These are phyloP conservation scores for Tolypocladium ophioglossoides DNA, from an alignment of 2,329 filamentous ascomycete genomes.

Conservation along the genomic window DNA sequence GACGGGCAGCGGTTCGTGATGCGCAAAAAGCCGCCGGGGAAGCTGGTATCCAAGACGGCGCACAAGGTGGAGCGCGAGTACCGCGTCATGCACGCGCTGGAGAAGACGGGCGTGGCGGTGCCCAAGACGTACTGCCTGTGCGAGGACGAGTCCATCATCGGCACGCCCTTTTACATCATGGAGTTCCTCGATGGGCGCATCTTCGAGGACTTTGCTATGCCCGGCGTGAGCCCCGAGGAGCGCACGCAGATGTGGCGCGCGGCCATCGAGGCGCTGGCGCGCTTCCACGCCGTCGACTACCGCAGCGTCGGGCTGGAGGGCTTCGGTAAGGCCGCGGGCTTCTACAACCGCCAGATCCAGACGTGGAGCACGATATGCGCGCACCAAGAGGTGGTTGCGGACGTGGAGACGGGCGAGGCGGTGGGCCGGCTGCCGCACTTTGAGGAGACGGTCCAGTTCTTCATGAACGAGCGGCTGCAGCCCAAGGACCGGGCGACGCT, in stretches of 20 bases:
- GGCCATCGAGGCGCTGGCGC: constrained; percentile 72
- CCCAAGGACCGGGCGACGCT: constrained; percentile 69
- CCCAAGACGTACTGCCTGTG: constrained; percentile 78
- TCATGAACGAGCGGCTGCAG: constrained; percentile 56
- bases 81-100: constrained; percentile 76
- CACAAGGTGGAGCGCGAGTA: constrained; percentile 97
- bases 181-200: constrained; percentile 89
- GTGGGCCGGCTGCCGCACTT: constrained; percentile 82
- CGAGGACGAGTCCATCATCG: constrained; percentile 68
- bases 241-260: constrained; percentile 76
- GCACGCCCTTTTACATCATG: constrained; percentile 96
- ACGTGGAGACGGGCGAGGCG: constrained; percentile 63
- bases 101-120: constrained; percentile 70
- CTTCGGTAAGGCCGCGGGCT: constrained; percentile 66
- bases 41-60: constrained; percentile 83
- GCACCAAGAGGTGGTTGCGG: constrained; percentile 64
- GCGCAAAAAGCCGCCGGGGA: constrained; percentile 96
- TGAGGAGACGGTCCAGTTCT: constrained; percentile 69
- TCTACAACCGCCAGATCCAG: constrained; percentile 76
- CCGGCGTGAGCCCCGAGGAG: constrained; percentile 56
- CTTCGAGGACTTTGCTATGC: constrained; percentile 79
- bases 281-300: constrained; percentile 68
- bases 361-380: constrained; percentile 73
- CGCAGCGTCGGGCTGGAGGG: constrained; percentile 53
- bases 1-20: constrained; percentile 69